Evolutionary conservation across 2,329 filamentous ascomycete genomes (phyloP).

Genomic region (Neurospora crassa): DNA sequence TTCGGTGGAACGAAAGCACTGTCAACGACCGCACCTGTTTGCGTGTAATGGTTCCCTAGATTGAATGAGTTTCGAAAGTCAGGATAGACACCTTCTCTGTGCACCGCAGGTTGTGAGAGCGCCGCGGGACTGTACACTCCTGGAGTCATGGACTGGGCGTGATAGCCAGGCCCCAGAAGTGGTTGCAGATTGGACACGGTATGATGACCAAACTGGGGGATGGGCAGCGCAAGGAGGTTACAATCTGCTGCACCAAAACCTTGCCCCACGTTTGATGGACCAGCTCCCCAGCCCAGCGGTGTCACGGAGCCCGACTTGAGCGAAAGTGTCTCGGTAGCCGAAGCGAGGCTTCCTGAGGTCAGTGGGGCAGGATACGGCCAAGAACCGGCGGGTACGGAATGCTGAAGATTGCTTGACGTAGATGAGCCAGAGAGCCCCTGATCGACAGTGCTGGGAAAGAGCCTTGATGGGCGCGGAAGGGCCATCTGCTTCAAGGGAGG

Average conservation of each 20-base stretch:
- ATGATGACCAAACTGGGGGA: constrained; percentile 16
- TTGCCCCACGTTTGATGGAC: constrained; percentile 4
- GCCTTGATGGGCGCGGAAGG: constrained; percentile 44
- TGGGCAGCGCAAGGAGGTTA: constrained; percentile 10
- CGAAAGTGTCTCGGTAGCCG: background rate
- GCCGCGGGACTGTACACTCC: constrained; percentile 31
- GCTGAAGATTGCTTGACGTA: constrained; percentile 8
- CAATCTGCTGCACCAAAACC: constrained; percentile 8
- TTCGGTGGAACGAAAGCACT: constrained; percentile 23
- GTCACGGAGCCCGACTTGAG: constrained; percentile 3
- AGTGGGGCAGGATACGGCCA: constrained; percentile 17
- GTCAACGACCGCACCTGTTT: constrained; percentile 25
- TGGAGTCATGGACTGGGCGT: constrained; percentile 27
- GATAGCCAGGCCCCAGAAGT: constrained; percentile 21
- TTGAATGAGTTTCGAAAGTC: constrained; percentile 24
- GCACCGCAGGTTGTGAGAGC: constrained; percentile 27
- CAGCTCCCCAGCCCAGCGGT: constrained; percentile 13
- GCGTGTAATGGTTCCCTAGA: constrained; percentile 25
- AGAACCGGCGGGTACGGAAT: constrained; percentile 8
- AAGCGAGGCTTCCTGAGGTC: constrained; percentile 2
- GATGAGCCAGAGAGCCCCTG: constrained; percentile 11
- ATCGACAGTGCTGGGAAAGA: constrained; percentile 24
- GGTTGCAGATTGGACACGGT: constrained; percentile 17
- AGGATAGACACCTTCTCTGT: constrained; percentile 27
- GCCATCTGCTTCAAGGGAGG: constrained; percentile 78